phyloP scores from a whole-genome alignment of 805 yeast genomes.

The Barnettozyma botsteinii region DNA sequence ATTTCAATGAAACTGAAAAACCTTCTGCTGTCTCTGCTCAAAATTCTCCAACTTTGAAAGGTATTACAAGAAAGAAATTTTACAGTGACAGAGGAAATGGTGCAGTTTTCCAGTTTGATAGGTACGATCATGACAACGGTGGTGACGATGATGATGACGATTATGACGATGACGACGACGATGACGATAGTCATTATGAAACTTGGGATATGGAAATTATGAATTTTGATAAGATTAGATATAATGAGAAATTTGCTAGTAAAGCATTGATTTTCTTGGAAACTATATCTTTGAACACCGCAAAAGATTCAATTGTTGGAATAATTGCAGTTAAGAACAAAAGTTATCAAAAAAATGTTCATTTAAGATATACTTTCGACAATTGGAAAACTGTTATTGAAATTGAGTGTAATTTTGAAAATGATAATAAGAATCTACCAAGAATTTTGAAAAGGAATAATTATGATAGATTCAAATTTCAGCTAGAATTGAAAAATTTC shows the following conservation, averaged over 20 bases:
- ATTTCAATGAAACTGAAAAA: slow-evolving; percentile 64
- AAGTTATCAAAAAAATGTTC: slow-evolving; percentile 60
- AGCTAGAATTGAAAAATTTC: slow-evolving; percentile 42
- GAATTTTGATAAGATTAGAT: slow-evolving; percentile 41
- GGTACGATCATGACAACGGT: slow-evolving; percentile 15
- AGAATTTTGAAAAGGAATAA: slow-evolving; percentile 40
- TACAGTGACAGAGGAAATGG: slow-evolving; percentile 18
- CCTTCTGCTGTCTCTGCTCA: slow-evolving; percentile 73
- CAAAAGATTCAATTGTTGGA: slow-evolving; percentile 58
- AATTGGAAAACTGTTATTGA: slow-evolving; percentile 73
- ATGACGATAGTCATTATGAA: slow-evolving; percentile 18
- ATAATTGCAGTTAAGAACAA: slow-evolving; percentile 74
- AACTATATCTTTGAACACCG: slow-evolving; percentile 50
- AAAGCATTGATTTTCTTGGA: slow-evolving; percentile 52
- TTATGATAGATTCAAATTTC: slow-evolving; percentile 70
- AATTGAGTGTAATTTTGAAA: slow-evolving; percentile 54
- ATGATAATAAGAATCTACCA: slow-evolving; percentile 39
- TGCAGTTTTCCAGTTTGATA: slow-evolving; percentile 21
- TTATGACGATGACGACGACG: slow-evolving; percentile 15
- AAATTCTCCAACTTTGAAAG: slow-evolving; percentile 47
- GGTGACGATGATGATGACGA: slow-evolving; percentile 19
- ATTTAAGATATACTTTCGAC: slow-evolving; percentile 70
- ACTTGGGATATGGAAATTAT: slow-evolving; percentile 41
- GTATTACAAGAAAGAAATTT: slow-evolving; percentile 24
- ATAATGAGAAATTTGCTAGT: slow-evolving; percentile 38